phyloP scores from a whole-genome alignment of 1,284 basidiomycete genomes.

The Meira nashicola region DNA sequence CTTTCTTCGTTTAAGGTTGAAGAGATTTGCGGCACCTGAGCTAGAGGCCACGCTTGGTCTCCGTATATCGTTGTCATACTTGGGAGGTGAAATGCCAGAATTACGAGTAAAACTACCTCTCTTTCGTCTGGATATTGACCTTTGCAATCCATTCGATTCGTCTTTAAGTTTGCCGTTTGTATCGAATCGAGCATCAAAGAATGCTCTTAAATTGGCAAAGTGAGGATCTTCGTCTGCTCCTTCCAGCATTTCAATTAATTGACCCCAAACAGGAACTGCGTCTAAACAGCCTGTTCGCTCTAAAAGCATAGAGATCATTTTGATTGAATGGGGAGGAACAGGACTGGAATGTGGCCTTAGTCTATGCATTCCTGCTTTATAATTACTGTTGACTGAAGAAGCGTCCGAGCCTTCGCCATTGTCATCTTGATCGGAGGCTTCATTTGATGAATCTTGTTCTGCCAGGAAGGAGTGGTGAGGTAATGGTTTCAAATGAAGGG shows the following conservation, averaged over 20 bases:
- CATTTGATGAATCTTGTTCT: conserved; percentile 17
- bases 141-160: neutral
- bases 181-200: conserved; percentile 42
- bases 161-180: conserved; percentile 16
- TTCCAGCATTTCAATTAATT: conserved; percentile 35
- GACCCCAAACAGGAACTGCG: conserved; percentile 27
- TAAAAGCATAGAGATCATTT: conserved; percentile 29
- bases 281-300: conserved; percentile 27
- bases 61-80: neutral
- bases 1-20: neutral
- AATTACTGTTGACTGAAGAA: conserved; percentile 1
- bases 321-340: conserved; percentile 25
- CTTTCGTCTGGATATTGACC: neutral
- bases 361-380: conserved; percentile 5
- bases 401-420: conserved; percentile 10
- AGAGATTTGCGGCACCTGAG: neutral
- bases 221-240: conserved; percentile 39
- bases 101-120: neutral
- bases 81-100: no score
- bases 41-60: neutral
- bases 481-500: conserved; percentile 40
- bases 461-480: conserved; percentile 32
- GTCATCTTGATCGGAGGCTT: conserved; percentile 14
- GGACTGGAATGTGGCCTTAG: neutral
- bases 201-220: conserved; percentile 37